These are phyloP conservation scores for Posidonia oceanica DNA, from an alignment of 116 monocot species.

Conservation along the genomic window DNA sequence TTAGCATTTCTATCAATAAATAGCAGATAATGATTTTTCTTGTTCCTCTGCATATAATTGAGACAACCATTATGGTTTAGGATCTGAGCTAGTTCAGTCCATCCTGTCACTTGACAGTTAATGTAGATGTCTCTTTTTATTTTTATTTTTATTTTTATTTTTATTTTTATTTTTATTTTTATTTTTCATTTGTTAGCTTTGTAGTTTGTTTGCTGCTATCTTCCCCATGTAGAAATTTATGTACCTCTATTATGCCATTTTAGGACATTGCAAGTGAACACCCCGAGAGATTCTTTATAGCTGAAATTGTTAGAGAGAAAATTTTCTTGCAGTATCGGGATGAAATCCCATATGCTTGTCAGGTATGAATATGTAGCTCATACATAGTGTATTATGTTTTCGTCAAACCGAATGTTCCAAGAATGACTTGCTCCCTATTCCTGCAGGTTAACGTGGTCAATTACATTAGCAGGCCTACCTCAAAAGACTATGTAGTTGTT, in stretches of 20 bases:
- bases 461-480: constrained; percentile 66
- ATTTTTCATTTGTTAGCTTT: too few relatives aligned
- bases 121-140: too few relatives aligned
- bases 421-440: background rate
- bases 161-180: too few relatives aligned
- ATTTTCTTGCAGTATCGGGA: constrained; percentile 87
- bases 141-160: too few relatives aligned
- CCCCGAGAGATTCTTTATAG: constrained; percentile 96
- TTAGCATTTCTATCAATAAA: too few relatives aligned
- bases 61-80: too few relatives aligned
- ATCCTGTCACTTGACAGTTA: too few relatives aligned
- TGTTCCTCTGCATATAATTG: too few relatives aligned
- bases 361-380: constrained; percentile 32
- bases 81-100: too few relatives aligned
- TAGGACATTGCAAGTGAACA: constrained; percentile 96
- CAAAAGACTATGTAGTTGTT: constrained; percentile 79
- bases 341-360: constrained; percentile 95
- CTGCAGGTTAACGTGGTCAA: constrained; percentile 73
- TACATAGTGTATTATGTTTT: background rate
- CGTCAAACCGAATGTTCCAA: too few relatives aligned
- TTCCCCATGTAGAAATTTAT: background rate
- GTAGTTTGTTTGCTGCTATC: too few relatives aligned
- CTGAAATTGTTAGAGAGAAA: constrained; percentile 94
- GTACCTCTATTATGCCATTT: constrained; percentile 5
- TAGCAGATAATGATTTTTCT: too few relatives aligned